Evolutionary conservation across 2,329 filamentous ascomycete genomes (phyloP), one percentile per base, ranked within the genome.

Genomic region (Acrocalymma vagum): DNA sequence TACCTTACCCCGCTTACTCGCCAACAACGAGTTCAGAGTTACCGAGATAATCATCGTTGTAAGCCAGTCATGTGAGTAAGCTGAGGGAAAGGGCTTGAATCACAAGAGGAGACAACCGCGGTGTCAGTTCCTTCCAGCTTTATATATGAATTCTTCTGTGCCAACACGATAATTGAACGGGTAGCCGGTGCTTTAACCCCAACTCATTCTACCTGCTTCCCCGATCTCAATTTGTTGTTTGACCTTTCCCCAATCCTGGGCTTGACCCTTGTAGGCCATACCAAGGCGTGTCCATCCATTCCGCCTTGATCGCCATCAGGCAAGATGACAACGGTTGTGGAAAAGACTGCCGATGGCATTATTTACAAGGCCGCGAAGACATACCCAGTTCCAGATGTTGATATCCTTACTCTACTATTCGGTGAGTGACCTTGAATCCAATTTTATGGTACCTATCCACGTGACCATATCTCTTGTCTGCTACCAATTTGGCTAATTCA

Each of bases 361-460:
- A 48, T 69, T 18, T 69, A 70, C 40, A 52, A 56, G 9, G 59
- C 62, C 10, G 54, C 63, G 7, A 60, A 64, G 36, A 55, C 50
- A n/a, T 65, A 63, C 29, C 53, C 62, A 5, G 38, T 69, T 2
- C 71, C 73, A 3, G 49, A 67, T 32, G 36, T 74, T 25, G 72
- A 76, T 42, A 13, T 76, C 17, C 44, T 75, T 20, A 73, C 68
- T 0, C 57, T 74, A 0, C 56, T 75, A 5, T 74, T 75, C 41
- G 71, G 72, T 72, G 48, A 30, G 58, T 48, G 9, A 4, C 11
- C 15, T 29, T 39, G 17, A 15, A 9, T 16, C 23, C 17, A 23
- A n/a, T n/a, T n/a, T n/a, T n/a, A n/a, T n/a, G n/a, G n/a, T n/a
- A n/a, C n/a, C n/a, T n/a, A n/a, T n/a, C n/a, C n/a, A n/a, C n/a